Base-by-base conservation (phyloP, 345 rosid species). In the Citrus medica region DNA sequence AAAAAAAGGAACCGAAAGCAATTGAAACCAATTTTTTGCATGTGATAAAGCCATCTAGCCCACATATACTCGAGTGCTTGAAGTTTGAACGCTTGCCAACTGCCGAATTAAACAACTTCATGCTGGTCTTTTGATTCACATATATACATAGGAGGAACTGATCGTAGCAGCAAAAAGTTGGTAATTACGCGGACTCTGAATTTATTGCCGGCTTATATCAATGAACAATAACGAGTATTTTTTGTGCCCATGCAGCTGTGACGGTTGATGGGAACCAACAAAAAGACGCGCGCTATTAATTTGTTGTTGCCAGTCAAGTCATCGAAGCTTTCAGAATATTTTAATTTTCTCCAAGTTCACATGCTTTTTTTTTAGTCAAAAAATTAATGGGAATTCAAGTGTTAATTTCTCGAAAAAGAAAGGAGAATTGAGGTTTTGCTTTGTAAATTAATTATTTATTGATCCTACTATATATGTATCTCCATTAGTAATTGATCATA, bases 1-100 rank as follows among this genome's bases (percentile, higher is more conserved):
- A 1, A 13, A 13, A 13, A 46, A 12, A 13, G 61, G 60, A 75
- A 75, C 62, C 70, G 71, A 75, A 65, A 51, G 78, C 71, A 64
- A 63, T 30, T 30, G 30, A 8, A 21, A 22, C 78, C 32, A 46
- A 75, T 13, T 64, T 75, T 64, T 27, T 75, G 78, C 70, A 75
- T 75, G 70, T 64, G 78, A 62, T 9, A 63, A 37, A 22, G 13
- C 48, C 3, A 61, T 24, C 22, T 64, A 64, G 40, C 40, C n/a
- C 40, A 64, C 68, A 7, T 64, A 3, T 12, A 30, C 27, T 66
- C 69, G 9, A 22, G 2, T 24, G 58, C 22, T 53, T 53, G 22
- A 5, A 51, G 22, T 35, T 66, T 21, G 27, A 35, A 35, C 27
- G 3, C 48, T 37, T 35, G 70, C 70, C 48, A 66, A 66, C 48